Conservation (phyloP, 1,284 basidiomycete species). For the Meira nashicola region DNA sequence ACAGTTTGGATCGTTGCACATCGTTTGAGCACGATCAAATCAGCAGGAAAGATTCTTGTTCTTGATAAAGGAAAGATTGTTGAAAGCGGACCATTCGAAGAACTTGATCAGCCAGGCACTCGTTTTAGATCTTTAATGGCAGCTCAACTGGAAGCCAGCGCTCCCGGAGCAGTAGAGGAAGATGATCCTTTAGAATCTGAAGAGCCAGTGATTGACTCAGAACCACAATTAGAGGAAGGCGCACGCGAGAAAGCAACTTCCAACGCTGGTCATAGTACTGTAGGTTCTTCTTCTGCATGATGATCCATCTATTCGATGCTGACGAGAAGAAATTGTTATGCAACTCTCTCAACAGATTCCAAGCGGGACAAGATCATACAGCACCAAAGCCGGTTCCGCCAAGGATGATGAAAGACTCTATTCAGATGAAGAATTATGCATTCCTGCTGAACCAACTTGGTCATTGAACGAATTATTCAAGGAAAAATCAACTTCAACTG, state of each 20-base stretch:
- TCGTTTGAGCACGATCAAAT: constrained; percentile 56
- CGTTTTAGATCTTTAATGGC: constrained; percentile 46
- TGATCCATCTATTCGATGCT: no score
- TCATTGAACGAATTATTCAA: constrained; percentile 16
- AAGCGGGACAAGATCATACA: no score
- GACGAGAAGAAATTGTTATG: no score
- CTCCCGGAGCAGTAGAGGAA: constrained; percentile 9
- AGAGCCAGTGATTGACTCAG: neutral
- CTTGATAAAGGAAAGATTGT: constrained; percentile 56
- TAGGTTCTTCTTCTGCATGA: no score
- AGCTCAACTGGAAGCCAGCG: constrained; percentile 35
- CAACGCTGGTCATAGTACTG: no score
- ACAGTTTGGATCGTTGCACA: constrained; percentile 59
- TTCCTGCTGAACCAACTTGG: constrained; percentile 22
- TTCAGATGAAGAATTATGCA: constrained; percentile 8
- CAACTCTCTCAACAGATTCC: no score
- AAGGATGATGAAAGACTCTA: neutral
- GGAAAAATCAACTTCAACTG: neutral
- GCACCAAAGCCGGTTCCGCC: no score
- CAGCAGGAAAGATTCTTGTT: constrained; percentile 56
- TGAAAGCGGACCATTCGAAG: constrained; percentile 56
- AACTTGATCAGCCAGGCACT: constrained; percentile 50
- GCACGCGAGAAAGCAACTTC: no score
- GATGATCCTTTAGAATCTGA: constrained; percentile 7
- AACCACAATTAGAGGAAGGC: no score